Conservation (phyloP, 768 basidiomycete genomes). For the Lanmaoa rubissima region DNA sequence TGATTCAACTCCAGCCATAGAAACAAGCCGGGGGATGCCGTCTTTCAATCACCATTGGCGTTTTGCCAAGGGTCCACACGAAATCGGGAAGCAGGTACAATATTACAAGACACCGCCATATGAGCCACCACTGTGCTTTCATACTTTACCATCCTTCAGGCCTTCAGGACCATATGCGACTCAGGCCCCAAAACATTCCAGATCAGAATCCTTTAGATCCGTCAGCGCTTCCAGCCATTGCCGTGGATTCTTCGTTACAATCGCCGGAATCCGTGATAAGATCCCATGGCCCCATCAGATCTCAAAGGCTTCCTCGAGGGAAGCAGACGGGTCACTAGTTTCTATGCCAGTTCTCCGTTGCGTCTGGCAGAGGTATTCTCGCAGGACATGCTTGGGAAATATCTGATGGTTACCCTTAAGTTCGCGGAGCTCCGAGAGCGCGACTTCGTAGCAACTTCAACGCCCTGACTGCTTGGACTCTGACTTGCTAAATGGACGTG, state of each 20-base stretch:
- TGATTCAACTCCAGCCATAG: background rate
- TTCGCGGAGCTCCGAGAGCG: background rate
- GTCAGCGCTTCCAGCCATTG: background rate
- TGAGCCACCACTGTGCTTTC: background rate
- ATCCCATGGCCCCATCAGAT: background rate
- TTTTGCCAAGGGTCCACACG: constrained; percentile 5
- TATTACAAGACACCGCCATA: background rate
- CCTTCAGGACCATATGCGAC: background rate
- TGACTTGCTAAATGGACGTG: background rate
- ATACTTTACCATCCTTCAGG: background rate
- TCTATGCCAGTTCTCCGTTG: background rate
- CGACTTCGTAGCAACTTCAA: background rate
- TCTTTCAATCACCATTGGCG: background rate
- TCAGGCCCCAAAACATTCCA: background rate
- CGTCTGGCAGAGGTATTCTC: background rate
- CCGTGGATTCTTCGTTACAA: background rate
- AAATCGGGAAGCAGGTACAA: constrained; percentile 3
- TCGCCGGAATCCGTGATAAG: background rate
- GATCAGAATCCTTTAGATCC: background rate
- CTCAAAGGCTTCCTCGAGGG: background rate
- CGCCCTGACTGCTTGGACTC: too few relatives aligned
- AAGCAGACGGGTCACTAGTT: background rate
- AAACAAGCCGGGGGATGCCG: background rate
- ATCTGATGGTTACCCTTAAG: background rate
- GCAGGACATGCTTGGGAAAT: background rate